phyloP scores from a whole-genome alignment of 2,329 filamentous ascomycete genomes.

The Penicillium sumatraense region DNA sequence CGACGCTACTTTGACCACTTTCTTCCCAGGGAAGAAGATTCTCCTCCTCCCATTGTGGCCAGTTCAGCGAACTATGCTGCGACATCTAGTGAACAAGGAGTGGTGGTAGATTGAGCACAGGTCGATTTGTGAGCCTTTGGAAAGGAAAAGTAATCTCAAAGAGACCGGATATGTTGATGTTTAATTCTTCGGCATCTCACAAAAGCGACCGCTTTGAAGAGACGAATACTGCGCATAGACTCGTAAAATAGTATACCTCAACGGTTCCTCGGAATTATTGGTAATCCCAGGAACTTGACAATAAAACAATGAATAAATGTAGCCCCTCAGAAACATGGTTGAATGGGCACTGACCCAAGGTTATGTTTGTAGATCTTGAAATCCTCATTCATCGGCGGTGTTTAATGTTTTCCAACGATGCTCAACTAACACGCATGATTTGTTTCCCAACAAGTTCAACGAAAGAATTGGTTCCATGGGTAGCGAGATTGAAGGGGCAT shows the following conservation, averaged over 20 bases:
- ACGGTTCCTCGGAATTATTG: neutral
- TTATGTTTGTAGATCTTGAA: neutral
- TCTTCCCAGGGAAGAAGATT: too few relatives aligned
- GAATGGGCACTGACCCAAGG: neutral
- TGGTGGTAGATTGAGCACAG: too few relatives aligned
- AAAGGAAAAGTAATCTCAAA: too few relatives aligned
- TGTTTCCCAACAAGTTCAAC: neutral
- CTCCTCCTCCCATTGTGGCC: too few relatives aligned
- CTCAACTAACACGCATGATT: neutral
- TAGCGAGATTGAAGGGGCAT: neutral
- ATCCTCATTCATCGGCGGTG: neutral
- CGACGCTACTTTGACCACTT: too few relatives aligned
- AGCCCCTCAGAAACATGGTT: neutral
- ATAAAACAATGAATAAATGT: neutral
- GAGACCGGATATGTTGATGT: too few relatives aligned
- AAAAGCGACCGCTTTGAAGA: too few relatives aligned
- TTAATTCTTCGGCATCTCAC: too few relatives aligned
- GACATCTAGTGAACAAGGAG: too few relatives aligned
- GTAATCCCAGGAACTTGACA: neutral
- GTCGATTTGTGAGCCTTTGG: too few relatives aligned
- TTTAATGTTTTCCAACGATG: neutral
- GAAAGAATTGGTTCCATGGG: neutral
- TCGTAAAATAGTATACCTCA: neutral
- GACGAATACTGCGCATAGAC: neutral
- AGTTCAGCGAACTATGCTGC: too few relatives aligned